These are phyloP conservation scores for Ilex asprella DNA, from an alignment of 257 asterid species.

Conservation along the genomic window DNA sequence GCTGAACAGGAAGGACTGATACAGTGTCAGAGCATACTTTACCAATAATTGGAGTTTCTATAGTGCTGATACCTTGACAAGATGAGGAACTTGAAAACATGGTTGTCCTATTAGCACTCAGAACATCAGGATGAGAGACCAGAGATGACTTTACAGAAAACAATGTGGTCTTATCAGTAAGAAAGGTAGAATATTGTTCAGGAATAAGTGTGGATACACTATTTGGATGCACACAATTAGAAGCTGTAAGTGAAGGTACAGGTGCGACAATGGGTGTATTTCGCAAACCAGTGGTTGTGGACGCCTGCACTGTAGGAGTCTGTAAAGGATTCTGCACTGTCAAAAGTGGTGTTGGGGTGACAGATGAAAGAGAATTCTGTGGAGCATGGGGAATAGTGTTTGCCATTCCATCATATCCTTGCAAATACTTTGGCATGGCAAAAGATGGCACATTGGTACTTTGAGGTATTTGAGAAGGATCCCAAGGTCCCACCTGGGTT, in stretches of 20 bases:
- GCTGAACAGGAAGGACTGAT: conserved; percentile 24
- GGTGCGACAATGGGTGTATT: conserved; percentile 27
- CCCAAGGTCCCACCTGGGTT: conserved; percentile 29
- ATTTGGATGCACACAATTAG: conserved; percentile 27
- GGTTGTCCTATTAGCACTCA: conserved; percentile 29
- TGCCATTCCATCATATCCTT: conserved; percentile 30
- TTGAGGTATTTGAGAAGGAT: conserved; percentile 29
- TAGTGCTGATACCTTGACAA: conserved; percentile 31
- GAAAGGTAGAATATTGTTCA: conserved; percentile 23
- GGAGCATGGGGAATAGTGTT: conserved; percentile 26
- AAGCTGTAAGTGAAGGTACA: conserved; percentile 24
- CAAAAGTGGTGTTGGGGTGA: conserved; percentile 15
- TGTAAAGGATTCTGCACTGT: conserved; percentile 21
- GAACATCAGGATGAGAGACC: conserved; percentile 28
- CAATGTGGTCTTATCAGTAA: conserved; percentile 21
- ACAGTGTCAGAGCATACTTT: conserved; percentile 27
- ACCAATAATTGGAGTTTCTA: conserved; percentile 27
- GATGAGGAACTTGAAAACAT: conserved; percentile 26
- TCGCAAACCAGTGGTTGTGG: conserved; percentile 17
- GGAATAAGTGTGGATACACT: conserved; percentile 22
- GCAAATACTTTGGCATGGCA: conserved; percentile 33
- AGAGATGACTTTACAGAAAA: conserved; percentile 24
- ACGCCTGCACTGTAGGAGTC: conserved; percentile 17
- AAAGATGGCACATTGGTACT: conserved; percentile 29
- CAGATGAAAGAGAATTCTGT: conserved; percentile 26